Base-by-base conservation (phyloP, 1,139 yeast species). In the Saccharomyces pastorianus region DNA sequence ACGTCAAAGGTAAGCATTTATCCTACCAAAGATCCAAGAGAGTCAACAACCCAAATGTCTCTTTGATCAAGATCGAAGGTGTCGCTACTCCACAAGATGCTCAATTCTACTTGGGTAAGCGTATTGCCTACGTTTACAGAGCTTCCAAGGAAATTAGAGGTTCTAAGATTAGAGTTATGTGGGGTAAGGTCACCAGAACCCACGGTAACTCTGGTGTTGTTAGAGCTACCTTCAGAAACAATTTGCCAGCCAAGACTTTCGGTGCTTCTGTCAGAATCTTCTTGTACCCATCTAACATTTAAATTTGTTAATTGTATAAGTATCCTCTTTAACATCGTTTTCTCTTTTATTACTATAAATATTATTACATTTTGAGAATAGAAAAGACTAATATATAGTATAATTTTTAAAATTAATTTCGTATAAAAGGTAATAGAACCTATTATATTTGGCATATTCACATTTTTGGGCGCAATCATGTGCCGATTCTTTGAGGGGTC, bases 231-330 rank as follows among this genome's bases (percentile, higher is more conserved):
- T 93, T 93, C 95, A 91, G 88, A 82, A 85, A 88, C 81, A 93
- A 93, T 91, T 87, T 93, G 76, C 99, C 99, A 79, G 91, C 99
- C 72, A 90, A 91, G 88, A 89, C 98, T 71, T 90, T 93, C 77
- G 99, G 99, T 82, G 97, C 99, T 76, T 87, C 96, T 68, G 98
- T 93, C 77, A 89, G 99, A 85, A 85, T 93, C 83, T 90, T 93
- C 96, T 91, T 93, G 81, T 93, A 93, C 89, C 99, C 99, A 81
- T 93, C 98, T 71, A 91, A 87, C 95, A 93, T 93, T 86, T 93
- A 91, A 88, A 67, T 60, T 55, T 58, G 47, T 53, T 44, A 46
- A 46, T 56, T 17, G 48, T 32, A 51, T 26, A 42, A 49, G 46
- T 34, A 51, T 9, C 13, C 23, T 20, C 9, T 23, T 29, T 20